Percentiles rank a stretch among this genome's conserved stretches.
phyloP scores from a whole-genome alignment of 2,329 filamentous ascomycete species.

The Alternaria novae-zelandiae region DNA sequence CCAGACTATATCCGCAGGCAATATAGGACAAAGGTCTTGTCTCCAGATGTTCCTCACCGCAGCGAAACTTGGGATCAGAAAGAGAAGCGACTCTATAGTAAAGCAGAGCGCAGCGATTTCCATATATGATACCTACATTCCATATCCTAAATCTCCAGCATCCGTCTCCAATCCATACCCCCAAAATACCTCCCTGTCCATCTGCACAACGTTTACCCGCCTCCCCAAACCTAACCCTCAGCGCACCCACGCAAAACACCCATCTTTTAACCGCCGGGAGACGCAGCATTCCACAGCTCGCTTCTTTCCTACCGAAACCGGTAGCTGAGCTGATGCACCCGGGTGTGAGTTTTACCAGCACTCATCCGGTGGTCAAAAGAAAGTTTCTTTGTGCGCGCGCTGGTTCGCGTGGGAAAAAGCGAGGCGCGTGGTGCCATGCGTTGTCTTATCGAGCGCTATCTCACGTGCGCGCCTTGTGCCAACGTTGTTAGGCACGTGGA shows the following conservation, averaged over 20 bases:
- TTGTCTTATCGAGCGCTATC: neutral
- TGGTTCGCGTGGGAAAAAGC: neutral
- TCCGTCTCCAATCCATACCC: neutral
- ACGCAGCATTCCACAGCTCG: slow-evolving; percentile 6
- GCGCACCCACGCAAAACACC: neutral
- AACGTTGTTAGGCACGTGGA: neutral
- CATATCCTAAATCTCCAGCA: neutral
- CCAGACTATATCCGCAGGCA: neutral
- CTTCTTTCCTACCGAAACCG: slow-evolving; percentile 6
- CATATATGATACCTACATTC: neutral
- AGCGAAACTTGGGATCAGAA: neutral
- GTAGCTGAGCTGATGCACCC: neutral
- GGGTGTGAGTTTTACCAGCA: slow-evolving; percentile 6
- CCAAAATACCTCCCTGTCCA: neutral
- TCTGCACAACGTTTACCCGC: neutral
- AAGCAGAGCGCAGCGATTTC: neutral
- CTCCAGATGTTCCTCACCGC: neutral
- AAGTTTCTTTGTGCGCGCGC: neutral
- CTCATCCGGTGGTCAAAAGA: neutral
- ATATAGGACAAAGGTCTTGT: neutral
- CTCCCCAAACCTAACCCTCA: neutral
- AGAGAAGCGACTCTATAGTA: neutral
- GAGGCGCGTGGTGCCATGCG: neutral
- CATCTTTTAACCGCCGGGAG: slow-evolving; percentile 18
- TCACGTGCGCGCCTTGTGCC: neutral